Conservation (phyloP, 768 basidiomycete genomes). For the Myochromella boudieri region DNA sequence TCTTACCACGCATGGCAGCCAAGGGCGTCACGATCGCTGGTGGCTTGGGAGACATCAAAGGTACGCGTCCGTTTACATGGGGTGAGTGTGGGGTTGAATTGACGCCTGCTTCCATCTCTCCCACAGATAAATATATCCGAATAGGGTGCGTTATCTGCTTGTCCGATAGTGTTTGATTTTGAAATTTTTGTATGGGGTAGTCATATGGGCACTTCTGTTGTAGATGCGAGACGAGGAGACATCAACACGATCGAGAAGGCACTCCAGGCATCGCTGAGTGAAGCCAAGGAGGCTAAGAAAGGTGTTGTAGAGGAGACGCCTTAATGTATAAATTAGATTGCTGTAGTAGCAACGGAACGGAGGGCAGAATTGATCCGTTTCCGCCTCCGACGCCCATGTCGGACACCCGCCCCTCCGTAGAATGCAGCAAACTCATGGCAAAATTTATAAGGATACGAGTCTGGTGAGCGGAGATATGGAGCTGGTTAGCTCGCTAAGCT, state of each 20-base stretch:
- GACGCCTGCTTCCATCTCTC: background rate
- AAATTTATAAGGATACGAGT: background rate
- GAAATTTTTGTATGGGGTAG: no score
- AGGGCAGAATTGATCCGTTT: conserved; percentile 11
- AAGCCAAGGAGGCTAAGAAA: conserved; percentile 21
- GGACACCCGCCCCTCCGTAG: conserved; percentile 14
- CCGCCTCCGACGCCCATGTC: background rate
- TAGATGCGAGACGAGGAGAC: conserved; percentile 64
- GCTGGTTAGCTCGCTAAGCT: background rate
- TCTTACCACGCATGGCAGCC: conserved; percentile 65
- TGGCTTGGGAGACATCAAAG: conserved; percentile 75
- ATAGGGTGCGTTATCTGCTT: conserved; percentile 50
- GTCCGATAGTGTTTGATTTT: no score
- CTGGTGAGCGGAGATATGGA: background rate
- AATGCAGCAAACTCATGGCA: background rate
- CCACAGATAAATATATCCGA: conserved; percentile 73
- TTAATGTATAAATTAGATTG: background rate
- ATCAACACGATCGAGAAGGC: conserved; percentile 62
- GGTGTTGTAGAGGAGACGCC: conserved; percentile 9
- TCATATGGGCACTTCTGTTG: conserved; percentile 84
- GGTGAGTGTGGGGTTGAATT: no score
- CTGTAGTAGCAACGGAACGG: conserved; percentile 10
- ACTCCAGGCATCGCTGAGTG: conserved; percentile 48
- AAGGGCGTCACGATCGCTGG: conserved; percentile 77
- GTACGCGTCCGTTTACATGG: conserved; percentile 26